Evolutionary conservation across 345 rosid genomes (phyloP).

Genomic region (Arabidopsis arenosa): DNA sequence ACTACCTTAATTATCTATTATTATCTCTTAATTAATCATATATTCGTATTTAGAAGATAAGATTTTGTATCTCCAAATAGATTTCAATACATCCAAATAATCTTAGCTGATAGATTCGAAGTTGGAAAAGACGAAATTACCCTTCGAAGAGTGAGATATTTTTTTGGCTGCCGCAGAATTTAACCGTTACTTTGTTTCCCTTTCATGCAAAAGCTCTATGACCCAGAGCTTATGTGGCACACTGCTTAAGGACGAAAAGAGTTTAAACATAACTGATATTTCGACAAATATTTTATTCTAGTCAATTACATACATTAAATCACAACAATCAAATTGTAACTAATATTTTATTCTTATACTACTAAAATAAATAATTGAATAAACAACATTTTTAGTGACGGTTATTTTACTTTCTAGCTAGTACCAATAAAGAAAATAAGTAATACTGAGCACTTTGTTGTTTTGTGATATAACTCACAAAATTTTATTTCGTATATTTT

Average conservation of each 20-base stretch:
- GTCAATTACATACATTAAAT: conserved; percentile 12
- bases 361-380: background rate
- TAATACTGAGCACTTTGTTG: background rate
- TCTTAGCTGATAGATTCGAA: conserved; percentile 2
- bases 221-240: conserved; percentile 17
- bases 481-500: background rate
- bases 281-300: background rate
- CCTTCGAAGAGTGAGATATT: background rate
- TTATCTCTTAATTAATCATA: background rate
- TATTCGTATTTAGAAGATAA: background rate
- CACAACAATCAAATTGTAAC: conserved; percentile 1
- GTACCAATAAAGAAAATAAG: background rate
- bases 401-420: background rate
- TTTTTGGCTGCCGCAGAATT: conserved; percentile 9
- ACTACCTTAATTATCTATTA: background rate
- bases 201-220: conserved; percentile 22
- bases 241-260: conserved; percentile 3
- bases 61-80: background rate
- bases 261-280: background rate
- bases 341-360: background rate
- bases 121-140: background rate
- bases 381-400: background rate
- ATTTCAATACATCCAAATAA: background rate
- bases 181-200: conserved; percentile 26
- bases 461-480: background rate